Conservation (phyloP, 768 basidiomycete species). For the Cystobasidium onofrii region DNA sequence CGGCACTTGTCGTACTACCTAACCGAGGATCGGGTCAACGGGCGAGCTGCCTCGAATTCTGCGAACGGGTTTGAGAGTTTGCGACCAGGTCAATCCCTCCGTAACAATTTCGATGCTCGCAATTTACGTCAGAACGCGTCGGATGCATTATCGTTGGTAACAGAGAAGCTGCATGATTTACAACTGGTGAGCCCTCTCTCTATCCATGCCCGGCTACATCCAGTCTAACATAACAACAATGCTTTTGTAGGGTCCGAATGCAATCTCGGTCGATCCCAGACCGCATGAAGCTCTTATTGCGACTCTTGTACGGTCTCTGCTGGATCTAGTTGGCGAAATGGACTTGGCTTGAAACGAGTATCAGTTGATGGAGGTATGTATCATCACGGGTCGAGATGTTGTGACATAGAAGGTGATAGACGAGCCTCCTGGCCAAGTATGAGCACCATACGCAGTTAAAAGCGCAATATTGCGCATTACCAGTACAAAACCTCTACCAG, state of each 20-base stretch:
- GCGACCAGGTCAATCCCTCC: not conserved
- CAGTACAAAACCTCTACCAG: slow-evolving; percentile 30
- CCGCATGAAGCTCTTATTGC: slow-evolving; percentile 25
- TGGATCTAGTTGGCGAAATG: slow-evolving; percentile 13
- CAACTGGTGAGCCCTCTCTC: slow-evolving; percentile 49
- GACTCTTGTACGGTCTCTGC: not conserved
- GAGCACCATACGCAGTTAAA: not conserved
- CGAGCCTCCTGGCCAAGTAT: not conserved
- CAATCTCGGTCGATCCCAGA: not conserved
- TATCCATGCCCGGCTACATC: slow-evolving; percentile 53
- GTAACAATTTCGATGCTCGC: slow-evolving; percentile 30
- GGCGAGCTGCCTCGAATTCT: slow-evolving; percentile 48
- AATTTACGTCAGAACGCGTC: slow-evolving; percentile 45
- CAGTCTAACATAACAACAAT: slow-evolving; percentile 51
- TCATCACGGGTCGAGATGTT: not conserved
- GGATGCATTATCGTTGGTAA: slow-evolving; percentile 51
- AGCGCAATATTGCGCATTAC: not conserved
- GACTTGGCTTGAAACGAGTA: not conserved
- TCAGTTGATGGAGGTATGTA: no score
- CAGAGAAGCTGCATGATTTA: slow-evolving; percentile 55
- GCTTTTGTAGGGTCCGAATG: not conserved
- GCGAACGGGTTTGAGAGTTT: slow-evolving; percentile 5
- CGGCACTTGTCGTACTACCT: slow-evolving; percentile 65
- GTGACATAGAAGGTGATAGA: not conserved
- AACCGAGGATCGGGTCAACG: slow-evolving; percentile 44